These are phyloP conservation scores for Apiospora phragmitis DNA, from an alignment of 2,329 filamentous ascomycete species.

Conservation along the genomic window DNA sequence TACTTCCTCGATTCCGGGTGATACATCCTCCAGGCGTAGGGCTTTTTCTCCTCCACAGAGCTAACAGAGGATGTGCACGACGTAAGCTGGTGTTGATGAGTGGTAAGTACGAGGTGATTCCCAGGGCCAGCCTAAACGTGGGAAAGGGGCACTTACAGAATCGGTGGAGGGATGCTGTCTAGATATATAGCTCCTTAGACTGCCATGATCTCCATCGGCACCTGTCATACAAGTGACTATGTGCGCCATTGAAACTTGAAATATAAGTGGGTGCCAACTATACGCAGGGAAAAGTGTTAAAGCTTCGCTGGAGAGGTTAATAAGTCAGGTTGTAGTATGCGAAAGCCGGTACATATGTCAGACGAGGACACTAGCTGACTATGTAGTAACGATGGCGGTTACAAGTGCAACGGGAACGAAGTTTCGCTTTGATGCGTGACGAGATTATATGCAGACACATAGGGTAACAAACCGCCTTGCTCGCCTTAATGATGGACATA, in stretches of 20 bases:
- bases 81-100: conserved; percentile 24
- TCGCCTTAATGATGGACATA: conserved; percentile 23
- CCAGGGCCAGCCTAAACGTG: conserved; percentile 13
- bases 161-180: conserved; percentile 47
- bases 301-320: conserved; percentile 25
- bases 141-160: conserved; percentile 39
- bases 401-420: conserved; percentile 21
- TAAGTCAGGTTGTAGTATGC: conserved; percentile 27
- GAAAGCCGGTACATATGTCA: conserved; percentile 14
- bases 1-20: conserved; percentile 58
- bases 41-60: conserved; percentile 45
- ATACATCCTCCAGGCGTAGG: conserved; percentile 60
- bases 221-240: conserved; percentile 61
- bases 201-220: conserved; percentile 39
- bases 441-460: conserved; percentile 28
- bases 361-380: background rate
- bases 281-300: conserved; percentile 32
- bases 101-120: conserved; percentile 1
- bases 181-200: conserved; percentile 50
- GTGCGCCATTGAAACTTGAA: conserved; percentile 55
- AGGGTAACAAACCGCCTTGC: conserved; percentile 18
- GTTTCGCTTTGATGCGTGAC: conserved; percentile 19
- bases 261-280: conserved; percentile 31
- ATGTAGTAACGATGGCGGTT: conserved; percentile 21
- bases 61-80: conserved; percentile 23